Percentiles rank a stretch among this genome's conserved stretches.
Evolutionary conservation across 345 rosid genomes (phyloP).

Genomic region (Melaleuca alternifolia): DNA sequence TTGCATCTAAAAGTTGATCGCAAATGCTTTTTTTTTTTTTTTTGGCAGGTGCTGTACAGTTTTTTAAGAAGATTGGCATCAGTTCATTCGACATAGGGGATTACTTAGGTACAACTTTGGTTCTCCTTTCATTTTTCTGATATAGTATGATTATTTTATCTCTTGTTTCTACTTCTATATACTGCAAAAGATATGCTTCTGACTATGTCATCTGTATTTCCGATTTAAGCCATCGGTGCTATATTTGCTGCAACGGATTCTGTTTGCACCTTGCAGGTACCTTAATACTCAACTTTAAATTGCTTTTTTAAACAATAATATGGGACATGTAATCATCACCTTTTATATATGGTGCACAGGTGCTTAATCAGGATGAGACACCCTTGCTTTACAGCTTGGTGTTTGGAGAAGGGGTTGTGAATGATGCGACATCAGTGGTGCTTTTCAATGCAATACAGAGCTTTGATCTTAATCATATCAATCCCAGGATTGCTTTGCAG

Average conservation of each 20-base stretch:
- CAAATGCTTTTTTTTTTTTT: slow-evolving; percentile 6
- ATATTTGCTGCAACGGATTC: slow-evolving; percentile 99
- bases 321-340: background rate
- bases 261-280: slow-evolving; percentile 97
- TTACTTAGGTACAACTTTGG: slow-evolving; percentile 45
- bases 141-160: background rate
- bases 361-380: slow-evolving; percentile 96
- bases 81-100: slow-evolving; percentile 74
- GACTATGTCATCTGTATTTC: background rate
- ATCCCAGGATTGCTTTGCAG: slow-evolving; percentile 45
- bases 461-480: slow-evolving; percentile 63
- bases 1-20: background rate
- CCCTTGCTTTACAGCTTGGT: slow-evolving; percentile 97
- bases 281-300: background rate
- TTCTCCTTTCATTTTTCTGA: background rate
- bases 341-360: slow-evolving; percentile 20
- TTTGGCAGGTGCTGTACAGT: slow-evolving; percentile 52
- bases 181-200: background rate
- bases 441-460: slow-evolving; percentile 96
- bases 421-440: slow-evolving; percentile 98
- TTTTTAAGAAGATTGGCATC: slow-evolving; percentile 57
- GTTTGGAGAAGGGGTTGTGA: slow-evolving; percentile 97
- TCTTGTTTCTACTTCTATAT: background rate
- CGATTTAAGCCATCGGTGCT: slow-evolving; percentile 82
- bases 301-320: background rate